These are phyloP conservation scores for Backusella australiensis DNA, from an alignment of 192 early-diverging fungal species.

Conservation along the genomic window DNA sequence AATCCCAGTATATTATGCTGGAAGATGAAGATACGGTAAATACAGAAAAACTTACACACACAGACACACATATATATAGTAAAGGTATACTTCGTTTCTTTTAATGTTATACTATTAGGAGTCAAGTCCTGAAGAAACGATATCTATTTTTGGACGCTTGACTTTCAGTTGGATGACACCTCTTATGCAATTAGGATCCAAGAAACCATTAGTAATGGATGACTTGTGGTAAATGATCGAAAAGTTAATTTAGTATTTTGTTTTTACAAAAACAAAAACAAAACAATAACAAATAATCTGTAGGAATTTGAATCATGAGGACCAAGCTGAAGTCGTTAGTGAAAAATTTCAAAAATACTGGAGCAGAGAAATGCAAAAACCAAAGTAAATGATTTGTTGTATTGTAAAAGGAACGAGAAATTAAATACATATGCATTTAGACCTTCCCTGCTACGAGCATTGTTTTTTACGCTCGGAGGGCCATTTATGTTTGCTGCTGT, in stretches of 20 bases:
- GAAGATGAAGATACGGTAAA: slow-evolving; percentile 35
- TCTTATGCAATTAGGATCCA: slow-evolving; percentile 76
- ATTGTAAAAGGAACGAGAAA: not conserved
- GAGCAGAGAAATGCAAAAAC: slow-evolving; percentile 61
- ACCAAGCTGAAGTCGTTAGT: slow-evolving; percentile 58
- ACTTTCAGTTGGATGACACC: slow-evolving; percentile 92
- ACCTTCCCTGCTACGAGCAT: slow-evolving; percentile 69
- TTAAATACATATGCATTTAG: slow-evolving; percentile 23
- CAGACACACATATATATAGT: not conserved
- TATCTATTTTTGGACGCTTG: slow-evolving; percentile 80
- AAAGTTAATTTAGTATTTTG: not conserved
- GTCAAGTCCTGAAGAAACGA: slow-evolving; percentile 68
- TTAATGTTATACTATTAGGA: slow-evolving; percentile 15
- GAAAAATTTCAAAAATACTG: slow-evolving; percentile 61
- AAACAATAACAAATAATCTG: not conserved
- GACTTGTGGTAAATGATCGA: slow-evolving; percentile 58
- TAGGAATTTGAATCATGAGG: slow-evolving; percentile 54
- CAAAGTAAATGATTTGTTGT: slow-evolving; percentile 26
- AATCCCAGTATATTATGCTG: slow-evolving; percentile 34
- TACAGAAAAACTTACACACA: not conserved
- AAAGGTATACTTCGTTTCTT: not conserved
- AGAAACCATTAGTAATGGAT: slow-evolving; percentile 67
- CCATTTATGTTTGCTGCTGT: slow-evolving; percentile 65
- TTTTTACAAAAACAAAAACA: not conserved
- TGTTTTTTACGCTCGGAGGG: slow-evolving; percentile 54